A percentile compares a stretch with the other conserved stretches of the same genome.
phyloP scores from a whole-genome alignment of 1,284 basidiomycete species.

The Ustilago trichophora region DNA sequence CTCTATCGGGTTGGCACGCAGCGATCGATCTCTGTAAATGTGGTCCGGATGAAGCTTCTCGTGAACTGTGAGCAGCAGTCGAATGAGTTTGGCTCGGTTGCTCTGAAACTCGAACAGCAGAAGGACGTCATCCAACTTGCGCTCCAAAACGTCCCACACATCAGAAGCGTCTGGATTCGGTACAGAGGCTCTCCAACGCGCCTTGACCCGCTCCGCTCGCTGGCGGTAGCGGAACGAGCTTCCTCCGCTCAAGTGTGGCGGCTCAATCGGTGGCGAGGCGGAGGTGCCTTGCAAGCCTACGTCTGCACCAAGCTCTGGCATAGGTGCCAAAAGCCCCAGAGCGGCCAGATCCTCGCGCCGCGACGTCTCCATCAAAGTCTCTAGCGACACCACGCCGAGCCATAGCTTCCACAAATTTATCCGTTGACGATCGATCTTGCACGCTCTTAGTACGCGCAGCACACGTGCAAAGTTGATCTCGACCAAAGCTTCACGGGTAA shows the following conservation, averaged over 20 bases:
- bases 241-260: conserved; percentile 31
- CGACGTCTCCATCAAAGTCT: conserved; percentile 24
- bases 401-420: conserved; percentile 62
- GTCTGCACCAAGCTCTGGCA: conserved; percentile 3
- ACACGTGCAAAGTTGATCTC: conserved; percentile 60
- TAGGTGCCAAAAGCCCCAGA: conserved; percentile 16
- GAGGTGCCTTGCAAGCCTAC: background rate
- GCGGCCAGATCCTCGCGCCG: conserved; percentile 32
- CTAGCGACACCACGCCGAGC: conserved; percentile 51
- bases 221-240: conserved; percentile 38
- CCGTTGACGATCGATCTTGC: conserved; percentile 58
- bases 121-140: conserved; percentile 50
- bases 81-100: conserved; percentile 44
- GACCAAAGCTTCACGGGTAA: conserved; percentile 57
- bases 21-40: conserved; percentile 31
- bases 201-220: conserved; percentile 24
- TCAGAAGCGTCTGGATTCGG: conserved; percentile 43
- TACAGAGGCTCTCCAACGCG: conserved; percentile 35
- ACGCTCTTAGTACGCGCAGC: conserved; percentile 52
- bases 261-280: conserved; percentile 3
- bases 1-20: conserved; percentile 35
- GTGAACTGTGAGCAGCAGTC: conserved; percentile 49
- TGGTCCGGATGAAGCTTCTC: conserved; percentile 47
- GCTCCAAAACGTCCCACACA: conserved; percentile 59
- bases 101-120: conserved; percentile 57